Evolutionary conservation across 2,329 filamentous ascomycete species (phyloP).

Genomic region (Diaporthe destruens): DNA sequence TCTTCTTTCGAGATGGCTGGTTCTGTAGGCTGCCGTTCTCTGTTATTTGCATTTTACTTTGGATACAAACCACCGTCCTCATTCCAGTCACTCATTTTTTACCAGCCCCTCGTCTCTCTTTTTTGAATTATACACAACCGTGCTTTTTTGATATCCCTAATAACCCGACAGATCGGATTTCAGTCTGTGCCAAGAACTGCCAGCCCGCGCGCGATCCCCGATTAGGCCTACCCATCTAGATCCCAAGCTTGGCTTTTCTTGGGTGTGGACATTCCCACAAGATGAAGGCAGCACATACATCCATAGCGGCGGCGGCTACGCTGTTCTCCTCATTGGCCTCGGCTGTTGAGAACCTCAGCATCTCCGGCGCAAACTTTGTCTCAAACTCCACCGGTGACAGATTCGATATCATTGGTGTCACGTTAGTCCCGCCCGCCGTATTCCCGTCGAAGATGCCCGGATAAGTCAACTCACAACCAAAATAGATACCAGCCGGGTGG

Average conservation of each 20-base stretch:
- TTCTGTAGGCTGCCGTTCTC: constrained; percentile 13
- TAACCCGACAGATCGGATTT: constrained; percentile 14
- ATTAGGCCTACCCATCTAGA: constrained; percentile 24
- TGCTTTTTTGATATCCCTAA: background rate
- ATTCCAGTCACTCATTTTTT: constrained; percentile 23
- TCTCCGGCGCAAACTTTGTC: constrained; percentile 57
- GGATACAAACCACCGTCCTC: constrained; percentile 1
- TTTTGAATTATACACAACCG: background rate
- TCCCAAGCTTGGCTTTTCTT: constrained; percentile 29
- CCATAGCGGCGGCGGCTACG: constrained; percentile 38
- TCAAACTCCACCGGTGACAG: constrained; percentile 66
- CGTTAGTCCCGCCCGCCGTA: constrained; percentile 45
- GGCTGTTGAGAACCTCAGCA: constrained; percentile 37
- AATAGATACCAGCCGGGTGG: constrained; percentile 70
- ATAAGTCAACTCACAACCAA: constrained; percentile 26
- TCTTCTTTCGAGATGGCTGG: constrained; percentile 22
- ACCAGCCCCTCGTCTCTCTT: constrained; percentile 23
- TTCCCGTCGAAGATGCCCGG: too few relatives aligned
- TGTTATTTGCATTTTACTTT: constrained; percentile 13
- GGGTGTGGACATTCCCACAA: constrained; percentile 24
- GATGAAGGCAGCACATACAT: constrained; percentile 41
- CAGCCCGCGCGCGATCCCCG: constrained; percentile 23
- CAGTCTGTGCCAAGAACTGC: constrained; percentile 34
- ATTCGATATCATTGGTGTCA: constrained; percentile 72
- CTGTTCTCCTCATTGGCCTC: constrained; percentile 41